Conservation (phyloP, 805 yeast species). For the Saccharomycopsis javanensis region DNA sequence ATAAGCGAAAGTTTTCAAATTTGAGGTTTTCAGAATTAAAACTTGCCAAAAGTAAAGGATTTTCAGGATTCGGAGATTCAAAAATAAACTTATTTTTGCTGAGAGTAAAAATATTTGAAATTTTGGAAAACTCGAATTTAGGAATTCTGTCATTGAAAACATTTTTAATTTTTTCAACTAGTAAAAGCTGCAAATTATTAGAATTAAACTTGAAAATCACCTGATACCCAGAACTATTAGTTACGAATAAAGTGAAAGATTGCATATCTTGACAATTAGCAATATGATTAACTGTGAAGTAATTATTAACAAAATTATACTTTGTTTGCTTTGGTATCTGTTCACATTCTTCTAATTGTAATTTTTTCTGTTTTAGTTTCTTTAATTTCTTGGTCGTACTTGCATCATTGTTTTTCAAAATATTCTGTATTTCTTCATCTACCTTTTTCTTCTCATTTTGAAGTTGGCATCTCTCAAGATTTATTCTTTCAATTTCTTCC, state of each 20-base stretch:
- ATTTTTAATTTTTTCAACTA: slow-evolving; percentile 26
- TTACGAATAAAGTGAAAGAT: slow-evolving; percentile 24
- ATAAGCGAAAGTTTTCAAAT: neutral
- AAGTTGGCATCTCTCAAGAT: neutral
- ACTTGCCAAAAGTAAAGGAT: slow-evolving; percentile 35
- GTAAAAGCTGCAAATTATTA: neutral
- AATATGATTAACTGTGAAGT: slow-evolving; percentile 36
- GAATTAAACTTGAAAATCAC: slow-evolving; percentile 18
- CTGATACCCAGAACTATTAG: slow-evolving; percentile 34
- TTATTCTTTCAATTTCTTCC: neutral
- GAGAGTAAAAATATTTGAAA: neutral
- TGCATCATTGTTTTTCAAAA: neutral
- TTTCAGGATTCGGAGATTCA: slow-evolving; percentile 62
- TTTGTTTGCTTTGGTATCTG: neutral
- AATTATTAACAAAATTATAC: slow-evolving; percentile 22
- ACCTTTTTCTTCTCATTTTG: neutral
- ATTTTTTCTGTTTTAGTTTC: neutral
- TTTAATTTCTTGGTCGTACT: neutral
- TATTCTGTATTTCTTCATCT: neutral
- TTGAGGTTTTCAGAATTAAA: slow-evolving; percentile 22
- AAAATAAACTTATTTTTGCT: slow-evolving; percentile 24
- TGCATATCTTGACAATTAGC: slow-evolving; percentile 25
- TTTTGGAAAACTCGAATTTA: neutral
- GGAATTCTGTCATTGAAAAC: neutral
- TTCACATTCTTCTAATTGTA: neutral